Percentiles rank a stretch among this genome's conserved stretches.
Conservation (phyloP, 1,284 basidiomycete species). For the Ceratobasidium sp. region DNA sequence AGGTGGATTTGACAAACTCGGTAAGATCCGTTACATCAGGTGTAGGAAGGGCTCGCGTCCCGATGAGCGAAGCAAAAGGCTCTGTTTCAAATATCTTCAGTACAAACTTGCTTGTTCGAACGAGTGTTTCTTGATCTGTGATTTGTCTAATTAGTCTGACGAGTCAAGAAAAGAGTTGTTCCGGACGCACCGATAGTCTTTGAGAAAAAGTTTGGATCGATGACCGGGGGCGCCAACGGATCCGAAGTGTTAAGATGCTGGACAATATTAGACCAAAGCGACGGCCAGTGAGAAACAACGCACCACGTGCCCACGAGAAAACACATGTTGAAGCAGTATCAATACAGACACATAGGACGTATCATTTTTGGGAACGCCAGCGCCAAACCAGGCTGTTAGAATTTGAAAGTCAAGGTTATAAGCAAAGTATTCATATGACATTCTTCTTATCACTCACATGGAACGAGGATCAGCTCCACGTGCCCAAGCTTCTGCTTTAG, state of each 20-base stretch:
- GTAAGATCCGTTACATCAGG: conserved; percentile 4
- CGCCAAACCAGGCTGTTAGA: conserved; percentile 20
- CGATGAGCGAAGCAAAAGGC: conserved; percentile 39
- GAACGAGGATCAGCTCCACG: conserved; percentile 43
- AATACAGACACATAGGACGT: conserved; percentile 47
- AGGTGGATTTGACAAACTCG: conserved; percentile 7
- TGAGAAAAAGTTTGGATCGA: conserved; percentile 21
- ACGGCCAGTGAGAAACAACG: background rate
- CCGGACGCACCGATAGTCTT: conserved; percentile 13
- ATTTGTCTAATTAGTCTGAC: background rate
- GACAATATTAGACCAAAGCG: background rate
- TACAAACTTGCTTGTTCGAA: conserved; percentile 48
- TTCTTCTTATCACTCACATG: background rate
- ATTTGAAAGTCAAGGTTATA: background rate
- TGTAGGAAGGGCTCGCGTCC: conserved; percentile 25
- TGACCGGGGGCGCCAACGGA: background rate
- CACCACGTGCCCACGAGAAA: conserved; percentile 43
- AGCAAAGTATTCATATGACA: background rate
- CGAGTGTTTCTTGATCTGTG: conserved; percentile 47
- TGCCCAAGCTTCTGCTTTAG: conserved; percentile 41
- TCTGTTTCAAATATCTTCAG: conserved; percentile 41
- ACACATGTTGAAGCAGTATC: conserved; percentile 50
- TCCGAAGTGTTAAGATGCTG: conserved; percentile 25
- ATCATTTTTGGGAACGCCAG: conserved; percentile 43
- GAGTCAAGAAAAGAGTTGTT: background rate